Conservation (phyloP, 2,329 filamentous ascomycete genomes). For the Xenosphaeropsis pyriputrescens region DNA sequence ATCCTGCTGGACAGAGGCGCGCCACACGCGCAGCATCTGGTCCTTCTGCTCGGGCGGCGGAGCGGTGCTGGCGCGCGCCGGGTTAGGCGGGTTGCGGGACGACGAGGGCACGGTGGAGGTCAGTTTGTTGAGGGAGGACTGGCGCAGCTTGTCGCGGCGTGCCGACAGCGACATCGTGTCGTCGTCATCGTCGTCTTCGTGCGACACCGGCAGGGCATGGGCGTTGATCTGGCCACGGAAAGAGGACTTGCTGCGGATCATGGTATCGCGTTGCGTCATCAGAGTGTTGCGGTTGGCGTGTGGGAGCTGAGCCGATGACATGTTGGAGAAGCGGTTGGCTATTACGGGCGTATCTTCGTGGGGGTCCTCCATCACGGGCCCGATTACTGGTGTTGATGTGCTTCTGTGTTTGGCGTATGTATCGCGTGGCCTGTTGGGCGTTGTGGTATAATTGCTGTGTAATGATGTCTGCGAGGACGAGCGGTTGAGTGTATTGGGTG, state of each 20-base stretch:
- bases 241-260: constrained; percentile 22
- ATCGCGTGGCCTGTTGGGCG: no score
- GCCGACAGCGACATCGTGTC: constrained; percentile 63
- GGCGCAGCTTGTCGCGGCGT: constrained; percentile 45
- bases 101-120: constrained; percentile 8
- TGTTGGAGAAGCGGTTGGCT: no score
- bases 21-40: constrained; percentile 50
- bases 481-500: constrained; percentile 1
- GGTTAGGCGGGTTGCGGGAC: constrained; percentile 39
- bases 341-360: no score
- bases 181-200: constrained; percentile 17
- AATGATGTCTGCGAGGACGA: no score
- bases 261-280: constrained; percentile 35
- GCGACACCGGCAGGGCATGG: constrained; percentile 1
- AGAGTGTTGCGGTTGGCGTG: constrained; percentile 25
- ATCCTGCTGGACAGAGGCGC: constrained; percentile 49
- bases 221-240: constrained; percentile 3
- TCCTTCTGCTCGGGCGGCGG: constrained; percentile 32
- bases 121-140: constrained; percentile 12
- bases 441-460: no score
- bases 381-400: constrained; percentile 3
- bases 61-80: constrained; percentile 28
- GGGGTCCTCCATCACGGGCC: no score
- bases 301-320: constrained; percentile 9
- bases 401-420: no score